Base-by-base conservation (phyloP, 192 early-diverging fungal genomes). In the Glomus cerebriforme region DNA sequence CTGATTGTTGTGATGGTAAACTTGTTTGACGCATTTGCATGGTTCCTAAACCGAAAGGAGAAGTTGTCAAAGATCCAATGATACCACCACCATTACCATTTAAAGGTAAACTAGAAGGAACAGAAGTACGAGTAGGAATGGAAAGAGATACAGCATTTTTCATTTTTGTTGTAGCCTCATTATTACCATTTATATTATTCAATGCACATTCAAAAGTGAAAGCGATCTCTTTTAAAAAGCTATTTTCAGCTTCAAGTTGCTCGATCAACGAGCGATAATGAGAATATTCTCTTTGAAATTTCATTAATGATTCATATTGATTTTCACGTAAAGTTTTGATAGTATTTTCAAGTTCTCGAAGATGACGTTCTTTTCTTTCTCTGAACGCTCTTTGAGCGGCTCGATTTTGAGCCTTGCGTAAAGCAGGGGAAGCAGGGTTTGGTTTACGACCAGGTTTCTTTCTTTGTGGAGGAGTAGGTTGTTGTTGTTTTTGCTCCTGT, bases 371-470 rank as follows among this genome's bases (percentile, higher is more conserved):
- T 75, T 93, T 94, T 71, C 95, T 87, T 83, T 96, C 94, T 54
- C 95, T 92, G 81, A 96, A 96, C 3, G 94, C 95, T 12, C 94
- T 87, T 82, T 96, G 95, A 0, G 95, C 95, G 12, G 94, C 93
- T 7, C 95, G 86, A 81, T 96, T 96, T 83, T 96, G 95, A 7
- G 92, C 94, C 26, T 90, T 90, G 2, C 89, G 73, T 31, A 88
- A 78, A 22, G 87, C 87, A 58, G 89, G 87, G 7, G 89, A 90
- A 17, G 86, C 85, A 32, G 87, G 89, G 54, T 90, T 90, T 8
- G 89, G 89, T 29, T 88, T 90, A 19, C 87, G 81, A 6, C 89
- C 88, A 7, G 87, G 88, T 37, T 87, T 88, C 73, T 90, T 90
- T 8, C 86, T 81, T 32, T 85, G 83, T 32, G 86, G 86, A 19